Evolutionary conservation across 768 basidiomycete species (phyloP).

Genomic region (Pholiota molesta): DNA sequence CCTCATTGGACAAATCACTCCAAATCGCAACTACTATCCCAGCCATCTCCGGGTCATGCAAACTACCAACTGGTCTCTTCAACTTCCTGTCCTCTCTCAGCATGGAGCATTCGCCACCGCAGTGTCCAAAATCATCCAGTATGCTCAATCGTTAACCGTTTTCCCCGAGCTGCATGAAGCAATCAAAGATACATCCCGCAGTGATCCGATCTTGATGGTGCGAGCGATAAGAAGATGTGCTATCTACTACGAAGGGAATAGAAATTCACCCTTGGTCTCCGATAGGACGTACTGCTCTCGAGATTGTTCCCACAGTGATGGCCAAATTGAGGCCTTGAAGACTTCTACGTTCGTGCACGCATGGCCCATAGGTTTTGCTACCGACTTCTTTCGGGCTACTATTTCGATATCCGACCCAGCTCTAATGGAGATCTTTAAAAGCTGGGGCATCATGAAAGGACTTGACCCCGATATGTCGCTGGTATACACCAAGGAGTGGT

Average conservation of each 20-base stretch:
- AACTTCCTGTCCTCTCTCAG: slow-evolving; percentile 29
- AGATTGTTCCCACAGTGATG: slow-evolving; percentile 13
- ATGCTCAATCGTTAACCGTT: slow-evolving; percentile 17
- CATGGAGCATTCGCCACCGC: slow-evolving; percentile 25
- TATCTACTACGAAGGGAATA: slow-evolving; percentile 14
- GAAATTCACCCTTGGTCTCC: background rate
- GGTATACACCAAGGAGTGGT: slow-evolving; percentile 17
- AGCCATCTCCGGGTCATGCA: slow-evolving; percentile 40
- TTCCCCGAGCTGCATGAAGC: slow-evolving; percentile 11
- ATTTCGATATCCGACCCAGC: background rate
- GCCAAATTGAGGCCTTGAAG: slow-evolving; percentile 12
- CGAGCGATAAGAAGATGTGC: slow-evolving; percentile 13
- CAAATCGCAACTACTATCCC: slow-evolving; percentile 41
- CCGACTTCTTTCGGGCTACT: background rate
- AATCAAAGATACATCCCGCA: too few species aligned
- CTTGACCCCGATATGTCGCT: slow-evolving; percentile 1
- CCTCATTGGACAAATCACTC: slow-evolving; percentile 36
- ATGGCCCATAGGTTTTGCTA: slow-evolving; percentile 12
- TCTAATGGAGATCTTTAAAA: slow-evolving; percentile 13
- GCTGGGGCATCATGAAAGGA: slow-evolving; percentile 11
- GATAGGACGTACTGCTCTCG: slow-evolving; percentile 16
- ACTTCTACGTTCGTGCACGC: slow-evolving; percentile 10
- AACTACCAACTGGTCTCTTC: slow-evolving; percentile 34
- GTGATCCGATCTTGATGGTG: slow-evolving; percentile 11
- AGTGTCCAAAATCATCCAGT: slow-evolving; percentile 31